Base-by-base conservation (phyloP, 164 flowering plant genomes). In the Magnolia sinica region DNA sequence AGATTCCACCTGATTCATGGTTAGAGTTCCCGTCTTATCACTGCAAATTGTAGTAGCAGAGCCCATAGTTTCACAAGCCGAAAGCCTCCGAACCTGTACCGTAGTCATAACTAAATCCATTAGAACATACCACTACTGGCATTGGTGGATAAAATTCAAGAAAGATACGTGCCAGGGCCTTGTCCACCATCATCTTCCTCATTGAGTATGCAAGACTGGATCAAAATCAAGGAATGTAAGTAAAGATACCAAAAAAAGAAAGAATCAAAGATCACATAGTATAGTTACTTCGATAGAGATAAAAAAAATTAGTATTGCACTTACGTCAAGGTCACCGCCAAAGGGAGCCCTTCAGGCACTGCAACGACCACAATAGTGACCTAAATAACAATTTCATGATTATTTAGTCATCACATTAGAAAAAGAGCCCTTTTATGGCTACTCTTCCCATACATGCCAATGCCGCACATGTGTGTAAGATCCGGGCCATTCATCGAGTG, bases 61-160 rank as follows among this genome's bases (percentile, higher is more conserved):
- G 37, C 95, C 97, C 97, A 92, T 92, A 10, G 97, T 92, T 78
- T 91, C 97, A 69, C 93, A 89, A 0, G 95, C 91, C 50, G 92
- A 83, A 10, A 89, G 87, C 80, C 89, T 91, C 74, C 81, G 72
- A 16, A 84, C 83, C 73, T 70, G 73, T 49, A 29, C 14, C n/a
- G 49, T 58, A 70, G 45, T 45, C 20, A 70, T 23, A 5, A 10
- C 73, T 70, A 50, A 18, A 49, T 10, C 58, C 55, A 70, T 70
- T 45, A 70, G 52, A 49, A 70, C 7, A 70, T 70, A 9, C 5
- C 10, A 7, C 23, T 7, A 4, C 9, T 7, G 18, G 58, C 5
- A 50, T 70, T 20, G 7, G 7, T 50, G 23, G 23, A 70, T 20
- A 7, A 50, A 70, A 18, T 8, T 8, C 2, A 49, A 70, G 27